Base-by-base conservation (phyloP, 176 grass and related monocot species). In the Saccharum spontaneum region DNA sequence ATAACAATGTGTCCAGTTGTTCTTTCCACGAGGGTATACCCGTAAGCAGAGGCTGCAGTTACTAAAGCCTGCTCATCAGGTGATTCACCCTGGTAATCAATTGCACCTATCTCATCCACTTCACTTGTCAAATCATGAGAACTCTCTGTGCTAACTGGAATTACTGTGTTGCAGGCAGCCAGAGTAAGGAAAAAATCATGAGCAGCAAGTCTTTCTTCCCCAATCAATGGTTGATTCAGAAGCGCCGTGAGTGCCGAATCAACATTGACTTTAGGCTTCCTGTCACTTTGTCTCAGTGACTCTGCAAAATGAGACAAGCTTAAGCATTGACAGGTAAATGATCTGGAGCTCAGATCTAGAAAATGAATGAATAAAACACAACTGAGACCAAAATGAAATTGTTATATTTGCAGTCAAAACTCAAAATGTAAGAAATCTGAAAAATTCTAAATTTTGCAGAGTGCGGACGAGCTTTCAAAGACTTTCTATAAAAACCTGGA, bases 21-120 rank as follows among this genome's bases (percentile, higher is more conserved):
- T 86, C 97, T 88, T 83, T 99, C 94, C 59, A 97, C 50, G 79
- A 99, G 97, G 18, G 79, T 94, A 76, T 99, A 97, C 52, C 97
- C 93, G 10, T 97, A 97, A 77, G 89, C 86, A 85, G 92, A 83
- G 68, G 97, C 97, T 55, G 97, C 97, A 73, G 31, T 91, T 84
- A 99, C 97, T 80, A 99, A 90, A 33, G 97, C 94, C 86, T 97
- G 97, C 57, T 99, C 97, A 88, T 99, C 97, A 83, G 97, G 97
- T 82, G 97, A 99, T 71, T 99, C 97, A 1, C 97, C 94, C 75
- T 99, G 97, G 88, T 99, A 99, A 88, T 96, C 82, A 82, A 99
- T 92, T 86, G 60, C 61, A 65, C 78, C 77, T 86, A 69, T 87
- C 79, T 86, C 89, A 86, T 80, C 79, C 69, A 83, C 65, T 79